These are phyloP conservation scores for Astragalus membranaceus DNA, from an alignment of 306 rosid genomes.

Conservation along the genomic window DNA sequence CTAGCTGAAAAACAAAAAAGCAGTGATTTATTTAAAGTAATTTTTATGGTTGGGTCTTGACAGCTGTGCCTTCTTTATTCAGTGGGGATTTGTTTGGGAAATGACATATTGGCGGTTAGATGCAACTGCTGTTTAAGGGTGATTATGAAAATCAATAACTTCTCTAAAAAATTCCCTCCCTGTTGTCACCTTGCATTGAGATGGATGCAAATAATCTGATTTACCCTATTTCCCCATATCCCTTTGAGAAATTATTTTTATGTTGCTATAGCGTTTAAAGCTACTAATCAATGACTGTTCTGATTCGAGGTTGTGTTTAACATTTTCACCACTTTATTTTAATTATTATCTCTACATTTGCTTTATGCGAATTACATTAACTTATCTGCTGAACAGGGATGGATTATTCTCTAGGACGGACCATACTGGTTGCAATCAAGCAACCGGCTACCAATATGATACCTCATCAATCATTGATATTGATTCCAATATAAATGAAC, in stretches of 20 bases:
- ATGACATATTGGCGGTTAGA: background rate
- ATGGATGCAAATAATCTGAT: background rate
- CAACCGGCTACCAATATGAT: constrained; percentile 42
- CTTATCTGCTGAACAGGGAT: constrained; percentile 55
- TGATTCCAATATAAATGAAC: constrained; percentile 32
- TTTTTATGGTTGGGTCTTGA: background rate
- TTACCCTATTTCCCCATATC: background rate
- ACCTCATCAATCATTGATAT: constrained; percentile 35
- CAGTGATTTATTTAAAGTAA: background rate
- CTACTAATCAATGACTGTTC: background rate
- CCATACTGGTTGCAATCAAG: constrained; percentile 47
- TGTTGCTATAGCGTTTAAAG: background rate
- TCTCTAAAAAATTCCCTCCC: background rate
- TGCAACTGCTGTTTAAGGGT: background rate
- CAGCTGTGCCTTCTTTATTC: background rate
- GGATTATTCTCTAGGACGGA: constrained; percentile 68
- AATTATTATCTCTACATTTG: background rate
- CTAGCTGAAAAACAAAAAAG: background rate
- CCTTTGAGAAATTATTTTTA: background rate
- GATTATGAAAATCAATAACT: background rate
- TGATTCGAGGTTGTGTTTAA: background rate
- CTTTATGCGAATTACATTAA: background rate
- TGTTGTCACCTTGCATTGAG: background rate
- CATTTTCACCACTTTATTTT: background rate
- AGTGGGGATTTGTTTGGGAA: background rate